Percentiles rank a stretch among this genome's conserved stretches.
These are phyloP conservation scores for Cercophora newfieldiana DNA, from an alignment of 495 filamentous ascomycete genomes.

Conservation along the genomic window DNA sequence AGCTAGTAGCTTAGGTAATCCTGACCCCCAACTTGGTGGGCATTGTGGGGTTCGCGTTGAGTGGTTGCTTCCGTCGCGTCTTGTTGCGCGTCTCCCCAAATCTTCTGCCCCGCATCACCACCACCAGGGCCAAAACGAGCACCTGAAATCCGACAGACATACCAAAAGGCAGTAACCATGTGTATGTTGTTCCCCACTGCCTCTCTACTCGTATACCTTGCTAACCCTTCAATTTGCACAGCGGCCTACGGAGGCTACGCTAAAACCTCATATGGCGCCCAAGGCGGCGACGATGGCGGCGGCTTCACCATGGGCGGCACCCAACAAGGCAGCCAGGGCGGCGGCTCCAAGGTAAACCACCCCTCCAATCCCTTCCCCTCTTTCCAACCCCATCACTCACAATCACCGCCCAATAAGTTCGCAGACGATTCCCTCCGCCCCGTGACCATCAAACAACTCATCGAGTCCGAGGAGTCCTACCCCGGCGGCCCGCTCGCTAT, in stretches of 20 bases:
- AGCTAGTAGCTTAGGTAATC: neutral
- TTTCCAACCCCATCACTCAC: neutral
- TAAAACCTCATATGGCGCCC: slow-evolving; percentile 39
- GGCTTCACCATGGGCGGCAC: slow-evolving; percentile 48
- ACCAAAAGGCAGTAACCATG: slow-evolving; percentile 15
- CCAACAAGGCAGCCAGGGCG: slow-evolving; percentile 45
- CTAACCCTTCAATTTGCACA: slow-evolving; percentile 9
- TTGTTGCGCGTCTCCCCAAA: slow-evolving; percentile 18
- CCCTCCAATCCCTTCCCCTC: neutral
- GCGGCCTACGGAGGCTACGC: slow-evolving; percentile 46
- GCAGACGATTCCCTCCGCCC: slow-evolving; percentile 75
- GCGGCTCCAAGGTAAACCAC: slow-evolving; percentile 27
- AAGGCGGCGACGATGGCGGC: slow-evolving; percentile 46
- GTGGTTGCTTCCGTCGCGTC: slow-evolving; percentile 21
- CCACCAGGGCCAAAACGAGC: neutral
- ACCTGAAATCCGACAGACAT: neutral
- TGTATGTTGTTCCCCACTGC: slow-evolving; percentile 1
- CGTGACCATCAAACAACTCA: slow-evolving; percentile 90
- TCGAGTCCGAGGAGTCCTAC: slow-evolving; percentile 74
- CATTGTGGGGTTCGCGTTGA: slow-evolving; percentile 25
- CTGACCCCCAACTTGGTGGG: neutral
- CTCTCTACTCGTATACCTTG: neutral
- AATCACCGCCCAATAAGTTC: slow-evolving; percentile 23
- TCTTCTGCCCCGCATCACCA: neutral
- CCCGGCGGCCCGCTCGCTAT: slow-evolving; percentile 72